Percentiles rank a stretch among this genome's conserved stretches.
phyloP scores from a whole-genome alignment of 345 rosid genomes.

The Hibiscus mutabilis region DNA sequence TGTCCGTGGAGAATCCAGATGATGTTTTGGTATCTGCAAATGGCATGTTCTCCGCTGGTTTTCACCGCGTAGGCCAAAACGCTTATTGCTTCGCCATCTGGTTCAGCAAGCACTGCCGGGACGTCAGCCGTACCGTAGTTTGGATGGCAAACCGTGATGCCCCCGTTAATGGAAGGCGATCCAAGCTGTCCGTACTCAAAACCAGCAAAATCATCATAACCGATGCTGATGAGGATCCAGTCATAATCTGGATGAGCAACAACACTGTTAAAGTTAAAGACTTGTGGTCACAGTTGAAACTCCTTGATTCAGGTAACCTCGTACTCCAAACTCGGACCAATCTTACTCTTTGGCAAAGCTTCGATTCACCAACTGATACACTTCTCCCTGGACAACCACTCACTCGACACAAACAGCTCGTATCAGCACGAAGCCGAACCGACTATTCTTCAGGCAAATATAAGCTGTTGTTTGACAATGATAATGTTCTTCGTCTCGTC shows the following conservation, averaged over 20 bases:
- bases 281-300: slow-evolving; percentile 4
- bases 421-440: slow-evolving; percentile 25
- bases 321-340: slow-evolving; percentile 1
- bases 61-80: slow-evolving; percentile 21
- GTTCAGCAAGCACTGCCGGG: slow-evolving; percentile 12
- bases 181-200: slow-evolving; percentile 15
- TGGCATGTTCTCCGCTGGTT: slow-evolving; percentile 22
- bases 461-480: slow-evolving; percentile 8
- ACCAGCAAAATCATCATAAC: slow-evolving; percentile 16
- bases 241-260: background rate
- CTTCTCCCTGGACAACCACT: slow-evolving; percentile 29
- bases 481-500: slow-evolving; percentile 33
- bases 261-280: background rate
- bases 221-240: slow-evolving; percentile 10
- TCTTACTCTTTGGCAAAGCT: slow-evolving; percentile 27
- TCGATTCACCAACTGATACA: slow-evolving; percentile 31
- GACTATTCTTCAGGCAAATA: slow-evolving; percentile 21
- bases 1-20: slow-evolving; percentile 19
- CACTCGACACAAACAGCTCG: slow-evolving; percentile 18
- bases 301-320: slow-evolving; percentile 31
- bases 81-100: slow-evolving; percentile 27
- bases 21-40: slow-evolving; percentile 16
- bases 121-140: slow-evolving; percentile 14
- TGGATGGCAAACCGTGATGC: slow-evolving; percentile 33
- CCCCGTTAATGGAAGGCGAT: slow-evolving; percentile 25